These are phyloP conservation scores for Vigna radiata DNA, from an alignment of 306 rosid genomes.

Conservation along the genomic window DNA sequence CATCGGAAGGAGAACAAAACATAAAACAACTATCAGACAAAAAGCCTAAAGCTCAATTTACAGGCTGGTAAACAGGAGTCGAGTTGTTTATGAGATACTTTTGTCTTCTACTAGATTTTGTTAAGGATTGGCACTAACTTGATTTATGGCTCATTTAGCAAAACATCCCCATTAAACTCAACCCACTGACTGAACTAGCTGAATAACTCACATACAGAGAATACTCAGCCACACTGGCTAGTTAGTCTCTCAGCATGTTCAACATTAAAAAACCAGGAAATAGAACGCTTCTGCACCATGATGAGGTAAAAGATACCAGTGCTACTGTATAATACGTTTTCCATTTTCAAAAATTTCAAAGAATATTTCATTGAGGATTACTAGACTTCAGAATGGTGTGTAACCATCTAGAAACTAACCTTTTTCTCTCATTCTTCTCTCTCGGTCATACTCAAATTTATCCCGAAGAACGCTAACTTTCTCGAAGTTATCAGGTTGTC, in stretches of 20 bases:
- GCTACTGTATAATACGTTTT: slow-evolving; percentile 4
- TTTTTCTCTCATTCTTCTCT: slow-evolving; percentile 88
- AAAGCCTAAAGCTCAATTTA: slow-evolving; percentile 20
- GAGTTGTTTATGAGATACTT: neutral
- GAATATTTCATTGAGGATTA: slow-evolving; percentile 3
- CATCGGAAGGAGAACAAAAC: neutral
- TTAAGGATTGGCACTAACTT: slow-evolving; percentile 14
- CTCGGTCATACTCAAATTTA: slow-evolving; percentile 93
- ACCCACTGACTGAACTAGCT: slow-evolving; percentile 1
- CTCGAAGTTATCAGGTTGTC: slow-evolving; percentile 67
- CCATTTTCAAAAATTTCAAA: slow-evolving; percentile 13
- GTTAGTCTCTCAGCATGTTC: slow-evolving; percentile 6
- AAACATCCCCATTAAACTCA: slow-evolving; percentile 8
- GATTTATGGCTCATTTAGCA: slow-evolving; percentile 8
- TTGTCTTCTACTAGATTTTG: slow-evolving; percentile 12
- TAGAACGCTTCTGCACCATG: neutral
- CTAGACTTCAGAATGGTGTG: slow-evolving; percentile 6
- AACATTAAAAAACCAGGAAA: neutral
- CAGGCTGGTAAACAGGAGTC: neutral
- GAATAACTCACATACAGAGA: slow-evolving; percentile 17
- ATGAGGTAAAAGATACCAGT: slow-evolving; percentile 5
- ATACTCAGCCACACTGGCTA: neutral
- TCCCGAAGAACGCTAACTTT: slow-evolving; percentile 79
- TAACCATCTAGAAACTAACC: slow-evolving; percentile 58
- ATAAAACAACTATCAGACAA: slow-evolving; percentile 22